Evolutionary conservation across 169 alveolate species (phyloP), one percentile per base, ranked within the genome.

Genomic region (Eimeria sp.): DNA sequence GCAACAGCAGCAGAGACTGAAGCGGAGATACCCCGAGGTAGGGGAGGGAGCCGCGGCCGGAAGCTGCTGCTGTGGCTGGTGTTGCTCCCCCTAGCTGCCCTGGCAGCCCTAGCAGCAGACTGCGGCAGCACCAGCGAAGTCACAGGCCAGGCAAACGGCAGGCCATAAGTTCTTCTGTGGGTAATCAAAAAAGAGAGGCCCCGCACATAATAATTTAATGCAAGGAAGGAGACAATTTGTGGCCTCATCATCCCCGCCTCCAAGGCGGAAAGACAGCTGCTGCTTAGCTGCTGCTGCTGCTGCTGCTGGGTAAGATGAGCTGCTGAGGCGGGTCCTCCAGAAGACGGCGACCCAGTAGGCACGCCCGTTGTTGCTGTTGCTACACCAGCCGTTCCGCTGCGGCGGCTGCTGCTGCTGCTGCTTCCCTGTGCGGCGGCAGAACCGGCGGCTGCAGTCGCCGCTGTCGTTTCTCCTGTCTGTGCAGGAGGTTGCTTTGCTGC

Each of bases 251-350:
- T 80, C 49, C 89, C 89, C 4, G 73, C 6, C n/a, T 80, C 89
- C 9, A 80, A 63, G 9, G 89, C 89, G 51, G 89, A 73, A 47
- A 80, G 89, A 34, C 89, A 80, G 73, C 89, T 80, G 89, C 89
- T 80, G 89, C 89, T 49, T 20, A 80, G 89, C 89, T 80, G 89
- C 89, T 80, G 89, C 70, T 75, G 86, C 86, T 75, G 86, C 86
- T 43, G 80, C 80, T 70, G 80, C 80, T 70, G 80, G 6, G 87
- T 7, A 34, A 43, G 20, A 34, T n/a, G 61, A n/a, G 30, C 87
- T 13, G 63, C 34, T 34, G 87, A 40, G 14, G 63, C 63, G 30
- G 87, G 43, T 76, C 18, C 87, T 11, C 40, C 14, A 43, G 63
- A 14, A 40, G 58, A 16, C 89, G 47, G 30, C 43, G 89, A 57